Evolutionary conservation across 2,329 filamentous ascomycete genomes (phyloP).

Genomic region (Alternaria panax): DNA sequence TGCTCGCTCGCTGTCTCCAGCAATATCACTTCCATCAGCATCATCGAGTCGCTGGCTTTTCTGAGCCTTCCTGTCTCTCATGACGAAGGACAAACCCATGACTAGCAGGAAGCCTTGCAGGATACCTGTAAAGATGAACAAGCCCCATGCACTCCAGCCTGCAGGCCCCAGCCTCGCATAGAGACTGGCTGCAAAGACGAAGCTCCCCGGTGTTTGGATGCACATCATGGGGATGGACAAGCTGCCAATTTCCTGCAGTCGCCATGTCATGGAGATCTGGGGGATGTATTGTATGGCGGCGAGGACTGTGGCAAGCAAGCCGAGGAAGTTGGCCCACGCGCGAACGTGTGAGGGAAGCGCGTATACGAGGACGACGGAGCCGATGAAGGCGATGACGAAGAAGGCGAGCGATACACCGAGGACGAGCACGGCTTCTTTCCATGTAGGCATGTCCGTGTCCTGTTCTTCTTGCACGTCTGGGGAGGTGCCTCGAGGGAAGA

Average conservation of each 20-base stretch:
- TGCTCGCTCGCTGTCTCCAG: constrained; percentile 5
- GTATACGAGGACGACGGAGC: constrained; percentile 70
- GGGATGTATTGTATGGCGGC: constrained; percentile 92
- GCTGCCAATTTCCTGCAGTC: constrained; percentile 84
- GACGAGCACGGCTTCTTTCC: constrained; percentile 80
- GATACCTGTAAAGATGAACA: constrained; percentile 84
- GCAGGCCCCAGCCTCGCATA: constrained; percentile 77
- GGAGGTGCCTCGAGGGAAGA: constrained; percentile 67
- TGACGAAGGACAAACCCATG: constrained; percentile 82
- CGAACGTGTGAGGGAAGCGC: constrained; percentile 70
- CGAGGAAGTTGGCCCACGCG: constrained; percentile 84
- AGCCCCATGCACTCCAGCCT: constrained; percentile 96
- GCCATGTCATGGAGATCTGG: constrained; percentile 92
- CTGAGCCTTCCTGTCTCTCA: constrained; percentile 52
- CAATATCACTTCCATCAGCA: neutral
- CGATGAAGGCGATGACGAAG: constrained; percentile 72
- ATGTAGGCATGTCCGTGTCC: constrained; percentile 58
- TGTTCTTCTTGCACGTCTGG: constrained; percentile 36
- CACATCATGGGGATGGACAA: constrained; percentile 98
- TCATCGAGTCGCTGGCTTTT: constrained; percentile 4
- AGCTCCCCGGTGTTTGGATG: constrained; percentile 92
- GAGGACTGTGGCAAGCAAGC: constrained; percentile 77
- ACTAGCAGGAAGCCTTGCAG: constrained; percentile 82
- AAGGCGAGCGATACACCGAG: constrained; percentile 77
- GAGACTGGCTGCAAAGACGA: constrained; percentile 87